Evolutionary conservation across 2,329 filamentous ascomycete species (phyloP), one percentile per base, ranked within the genome.

Genomic region (Xylaria sp.): DNA sequence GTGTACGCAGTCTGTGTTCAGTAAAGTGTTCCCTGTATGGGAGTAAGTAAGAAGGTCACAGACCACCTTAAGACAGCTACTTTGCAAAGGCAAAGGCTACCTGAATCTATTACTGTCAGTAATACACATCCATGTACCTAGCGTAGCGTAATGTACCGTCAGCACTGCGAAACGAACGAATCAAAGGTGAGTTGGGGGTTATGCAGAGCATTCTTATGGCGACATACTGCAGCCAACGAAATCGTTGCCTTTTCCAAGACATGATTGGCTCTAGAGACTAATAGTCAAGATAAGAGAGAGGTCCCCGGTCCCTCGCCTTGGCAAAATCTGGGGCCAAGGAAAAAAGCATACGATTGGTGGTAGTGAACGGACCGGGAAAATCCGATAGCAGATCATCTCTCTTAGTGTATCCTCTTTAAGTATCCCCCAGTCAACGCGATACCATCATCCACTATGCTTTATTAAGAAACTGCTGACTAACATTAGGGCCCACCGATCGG

Each of bases 341-440:
- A 20, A 27, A n/a, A 36, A 11, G 5, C 9, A 27, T 47, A 11
- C 54, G 57, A 67, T 67, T 67, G 67, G 67, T 17, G 20, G n/a
- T n/a, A n/a, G 27, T 20, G 13, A 1, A n/a, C 65, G 61, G 67
- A 44, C 61, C 67, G 67, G 67, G 60, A 62, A 51, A 67, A 62
- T 59, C 64, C 61, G 64, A 49, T 39, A 47, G 44, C 45, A 44
- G 45, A 65, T 61, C 62, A 51, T 65, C 45, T 38, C 53, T 53
- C 42, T n/a, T 15, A 38, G 9, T 25, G n/a, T 13, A 2, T 29
- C 27, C 17, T 33, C n/a, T n/a, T n/a, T n/a, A n/a, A n/a, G n/a
- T 25, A 33, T 49, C 50, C 22, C 51, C 45, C 31, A 47, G 57
- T 61, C 61, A 63, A 44, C 61, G 33, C 39, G 49, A 60, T 59